Conservation (phyloP, 73 alveolate genomes). For the Paramecium tetraurelia region DNA sequence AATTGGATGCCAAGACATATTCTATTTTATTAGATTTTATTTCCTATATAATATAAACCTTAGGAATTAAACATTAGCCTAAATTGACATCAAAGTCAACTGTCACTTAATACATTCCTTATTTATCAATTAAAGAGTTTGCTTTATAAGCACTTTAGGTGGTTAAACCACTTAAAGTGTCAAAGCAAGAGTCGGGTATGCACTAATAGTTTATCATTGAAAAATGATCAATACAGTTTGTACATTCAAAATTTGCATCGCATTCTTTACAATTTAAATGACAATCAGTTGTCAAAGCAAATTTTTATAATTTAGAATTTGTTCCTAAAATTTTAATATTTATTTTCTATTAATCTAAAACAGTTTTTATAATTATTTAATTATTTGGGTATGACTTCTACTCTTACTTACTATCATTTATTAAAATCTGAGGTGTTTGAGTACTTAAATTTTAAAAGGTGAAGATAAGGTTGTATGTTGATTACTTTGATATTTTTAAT, state of each 20-base stretch:
- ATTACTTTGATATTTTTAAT: background rate
- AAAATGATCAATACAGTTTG: background rate
- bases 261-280: background rate
- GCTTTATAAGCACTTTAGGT: background rate
- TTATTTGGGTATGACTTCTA: background rate
- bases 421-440: background rate
- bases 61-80: background rate
- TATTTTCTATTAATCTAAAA: background rate
- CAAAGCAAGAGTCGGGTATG: background rate
- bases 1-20: background rate
- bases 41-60: background rate
- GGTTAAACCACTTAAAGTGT: background rate
- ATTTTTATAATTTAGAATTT: background rate
- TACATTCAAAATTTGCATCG: background rate
- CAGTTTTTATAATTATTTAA: background rate
- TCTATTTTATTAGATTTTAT: background rate
- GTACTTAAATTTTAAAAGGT: background rate
- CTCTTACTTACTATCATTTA: background rate
- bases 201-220: background rate
- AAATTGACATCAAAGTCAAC: background rate
- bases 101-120: background rate
- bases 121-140: background rate
- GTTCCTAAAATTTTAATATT: background rate
- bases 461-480: background rate
- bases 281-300: background rate